Percentiles rank a stretch among this genome's conserved stretches.
Conservation (phyloP, 768 basidiomycete genomes). For the Amylocystis lapponica region DNA sequence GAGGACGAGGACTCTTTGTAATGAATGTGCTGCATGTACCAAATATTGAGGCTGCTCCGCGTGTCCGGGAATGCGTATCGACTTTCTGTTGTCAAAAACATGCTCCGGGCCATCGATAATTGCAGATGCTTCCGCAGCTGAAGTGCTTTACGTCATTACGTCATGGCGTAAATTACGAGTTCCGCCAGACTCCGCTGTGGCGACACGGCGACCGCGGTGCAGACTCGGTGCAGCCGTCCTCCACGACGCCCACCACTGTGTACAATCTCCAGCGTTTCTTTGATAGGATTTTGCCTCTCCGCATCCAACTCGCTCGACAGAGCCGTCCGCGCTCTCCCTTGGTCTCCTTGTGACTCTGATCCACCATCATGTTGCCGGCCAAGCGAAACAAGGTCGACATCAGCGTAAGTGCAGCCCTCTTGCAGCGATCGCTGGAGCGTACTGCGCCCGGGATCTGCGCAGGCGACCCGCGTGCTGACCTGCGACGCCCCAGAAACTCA, state of each 20-base stretch:
- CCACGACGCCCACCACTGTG: constrained; percentile 2
- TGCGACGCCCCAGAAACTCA: constrained; percentile 53
- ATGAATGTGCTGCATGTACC: neutral
- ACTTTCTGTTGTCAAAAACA: no score
- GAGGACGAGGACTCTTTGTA: neutral
- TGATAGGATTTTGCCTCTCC: constrained; percentile 7
- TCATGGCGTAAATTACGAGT: neutral
- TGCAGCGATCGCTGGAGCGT: neutral
- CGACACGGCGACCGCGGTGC: constrained; percentile 1
- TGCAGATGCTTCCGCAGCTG: no score
- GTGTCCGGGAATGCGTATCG: no score
- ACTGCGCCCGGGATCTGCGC: no score
- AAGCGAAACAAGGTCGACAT: constrained; percentile 92
- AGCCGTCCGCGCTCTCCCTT: constrained; percentile 9
- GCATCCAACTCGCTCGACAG: constrained; percentile 6
- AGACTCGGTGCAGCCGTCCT: neutral
- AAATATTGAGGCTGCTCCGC: no score
- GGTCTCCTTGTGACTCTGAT: constrained; percentile 5
- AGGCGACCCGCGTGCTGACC: neutral
- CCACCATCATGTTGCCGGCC: constrained; percentile 56
- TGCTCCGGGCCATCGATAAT: no score
- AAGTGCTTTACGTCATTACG: constrained; percentile 3
- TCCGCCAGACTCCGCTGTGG: constrained; percentile 9
- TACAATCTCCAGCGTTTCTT: constrained; percentile 7
- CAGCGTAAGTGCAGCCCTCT: constrained; percentile 51